phyloP scores from a whole-genome alignment of 1,139 yeast species.

The Meyerozyma smithsonii region DNA sequence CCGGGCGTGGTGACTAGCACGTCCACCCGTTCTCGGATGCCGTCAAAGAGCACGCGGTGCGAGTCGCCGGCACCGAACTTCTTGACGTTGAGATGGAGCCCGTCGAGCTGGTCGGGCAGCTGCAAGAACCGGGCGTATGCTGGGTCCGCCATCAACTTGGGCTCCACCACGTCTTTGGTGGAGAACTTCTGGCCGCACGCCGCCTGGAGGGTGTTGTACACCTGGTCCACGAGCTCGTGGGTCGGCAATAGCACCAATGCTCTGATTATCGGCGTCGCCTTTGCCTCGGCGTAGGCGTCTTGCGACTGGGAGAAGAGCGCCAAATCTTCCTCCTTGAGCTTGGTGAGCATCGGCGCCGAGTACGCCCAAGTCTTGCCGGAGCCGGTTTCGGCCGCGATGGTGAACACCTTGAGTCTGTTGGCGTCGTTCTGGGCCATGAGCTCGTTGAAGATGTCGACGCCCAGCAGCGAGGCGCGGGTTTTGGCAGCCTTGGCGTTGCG shows the following conservation, averaged over 20 bases:
- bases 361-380: slow-evolving; percentile 96
- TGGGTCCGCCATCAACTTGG: slow-evolving; percentile 14
- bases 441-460: slow-evolving; percentile 19
- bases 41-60: slow-evolving; percentile 45
- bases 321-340: slow-evolving; percentile 53
- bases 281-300: slow-evolving; percentile 27
- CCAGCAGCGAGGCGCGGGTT: slow-evolving; percentile 5
- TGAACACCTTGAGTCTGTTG: slow-evolving; percentile 53
- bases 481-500: slow-evolving; percentile 17
- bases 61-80: slow-evolving; percentile 57
- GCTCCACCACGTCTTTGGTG: slow-evolving; percentile 12
- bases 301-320: slow-evolving; percentile 21
- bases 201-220: slow-evolving; percentile 46
- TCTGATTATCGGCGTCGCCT: slow-evolving; percentile 44
- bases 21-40: slow-evolving; percentile 57
- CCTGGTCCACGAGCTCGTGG: slow-evolving; percentile 82
- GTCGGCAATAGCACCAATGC: slow-evolving; percentile 82
- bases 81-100: slow-evolving; percentile 41
- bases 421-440: slow-evolving; percentile 27
- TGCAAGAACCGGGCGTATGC: slow-evolving; percentile 21
- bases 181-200: slow-evolving; percentile 28
- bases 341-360: slow-evolving; percentile 67
- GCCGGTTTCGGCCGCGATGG: slow-evolving; percentile 94
- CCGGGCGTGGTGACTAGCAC: slow-evolving; percentile 82
- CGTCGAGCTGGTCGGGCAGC: slow-evolving; percentile 19